These are phyloP conservation scores for Cladophialophora chaetospira DNA, from an alignment of 2,329 filamentous ascomycete genomes.

Conservation along the genomic window DNA sequence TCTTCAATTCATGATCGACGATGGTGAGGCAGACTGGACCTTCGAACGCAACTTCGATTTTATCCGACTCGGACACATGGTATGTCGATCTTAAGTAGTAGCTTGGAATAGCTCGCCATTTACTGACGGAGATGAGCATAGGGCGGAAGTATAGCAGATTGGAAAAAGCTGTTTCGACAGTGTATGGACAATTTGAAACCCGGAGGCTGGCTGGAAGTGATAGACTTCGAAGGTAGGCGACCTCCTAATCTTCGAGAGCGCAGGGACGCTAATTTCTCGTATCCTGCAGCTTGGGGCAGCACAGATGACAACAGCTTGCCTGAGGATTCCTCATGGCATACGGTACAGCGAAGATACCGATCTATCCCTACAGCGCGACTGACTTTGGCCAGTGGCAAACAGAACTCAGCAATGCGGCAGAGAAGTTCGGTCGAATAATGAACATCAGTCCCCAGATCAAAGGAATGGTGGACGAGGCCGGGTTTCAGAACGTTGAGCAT, in stretches of 20 bases:
- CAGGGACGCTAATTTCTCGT: background rate
- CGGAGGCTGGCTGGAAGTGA: slow-evolving; percentile 37
- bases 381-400: slow-evolving; percentile 20
- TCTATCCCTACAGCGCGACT: background rate
- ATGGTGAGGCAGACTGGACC: slow-evolving; percentile 45
- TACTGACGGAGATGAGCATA: background rate
- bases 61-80: slow-evolving; percentile 42
- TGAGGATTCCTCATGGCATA: slow-evolving; percentile 19
- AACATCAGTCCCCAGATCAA: slow-evolving; percentile 27
- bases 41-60: slow-evolving; percentile 44
- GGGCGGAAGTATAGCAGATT: slow-evolving; percentile 41
- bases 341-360: background rate
- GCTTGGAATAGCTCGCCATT: too few relatives aligned
- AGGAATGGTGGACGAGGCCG: slow-evolving; percentile 31
- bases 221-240: slow-evolving; percentile 33
- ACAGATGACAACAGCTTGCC: slow-evolving; percentile 37
- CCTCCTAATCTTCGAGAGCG: background rate
- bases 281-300: slow-evolving; percentile 31
- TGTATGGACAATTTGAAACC: slow-evolving; percentile 34
- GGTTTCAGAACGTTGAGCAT: slow-evolving; percentile 34
- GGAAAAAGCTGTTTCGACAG: slow-evolving; percentile 34
- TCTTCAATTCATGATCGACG: slow-evolving; percentile 51
- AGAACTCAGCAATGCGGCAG: slow-evolving; percentile 21
- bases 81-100: background rate
- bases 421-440: slow-evolving; percentile 21